These are phyloP conservation scores for Xylaria sp. DNA, from an alignment of 2,329 filamentous ascomycete species.

Conservation along the genomic window DNA sequence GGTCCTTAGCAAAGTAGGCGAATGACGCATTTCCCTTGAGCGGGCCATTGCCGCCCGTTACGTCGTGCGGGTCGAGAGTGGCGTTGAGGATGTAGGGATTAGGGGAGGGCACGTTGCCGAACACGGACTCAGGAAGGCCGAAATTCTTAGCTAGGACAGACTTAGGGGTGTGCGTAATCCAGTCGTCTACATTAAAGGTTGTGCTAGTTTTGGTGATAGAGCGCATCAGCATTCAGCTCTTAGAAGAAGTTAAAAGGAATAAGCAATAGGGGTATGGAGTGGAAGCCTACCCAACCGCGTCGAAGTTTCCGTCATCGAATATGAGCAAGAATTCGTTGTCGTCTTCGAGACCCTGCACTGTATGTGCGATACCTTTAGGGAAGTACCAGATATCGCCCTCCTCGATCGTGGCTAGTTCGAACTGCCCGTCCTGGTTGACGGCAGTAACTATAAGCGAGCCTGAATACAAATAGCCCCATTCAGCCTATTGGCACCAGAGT, in stretches of 20 bases:
- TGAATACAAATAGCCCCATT: constrained; percentile 71
- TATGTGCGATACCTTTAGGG: constrained; percentile 72
- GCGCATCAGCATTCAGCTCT: constrained; percentile 1
- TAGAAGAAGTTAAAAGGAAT: not conserved
- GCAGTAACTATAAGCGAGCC: constrained; percentile 68
- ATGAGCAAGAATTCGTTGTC: constrained; percentile 74
- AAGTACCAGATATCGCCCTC: constrained; percentile 77
- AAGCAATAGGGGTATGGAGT: not conserved
- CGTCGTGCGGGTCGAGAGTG: constrained; percentile 60
- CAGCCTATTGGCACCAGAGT: constrained; percentile 57
- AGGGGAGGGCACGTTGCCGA: constrained; percentile 65
- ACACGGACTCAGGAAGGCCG: constrained; percentile 68
- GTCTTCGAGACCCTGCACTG: constrained; percentile 71
- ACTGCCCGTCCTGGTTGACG: constrained; percentile 69
- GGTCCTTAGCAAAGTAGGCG: constrained; percentile 68
- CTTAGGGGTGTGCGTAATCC: constrained; percentile 73
- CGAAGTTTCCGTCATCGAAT: constrained; percentile 75
- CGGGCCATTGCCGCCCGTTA: constrained; percentile 57
- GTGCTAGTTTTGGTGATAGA: constrained; percentile 57
- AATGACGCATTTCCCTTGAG: constrained; percentile 69
- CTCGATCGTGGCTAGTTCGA: constrained; percentile 64
- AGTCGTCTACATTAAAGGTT: constrained; percentile 77
- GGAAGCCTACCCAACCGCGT: constrained; percentile 62
- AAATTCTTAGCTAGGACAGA: constrained; percentile 75
- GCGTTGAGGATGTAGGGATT: constrained; percentile 72